Evolutionary conservation across 2,329 filamentous ascomycete genomes (phyloP), one percentile per base, ranked within the genome.

Genomic region (Apiospora aurea): DNA sequence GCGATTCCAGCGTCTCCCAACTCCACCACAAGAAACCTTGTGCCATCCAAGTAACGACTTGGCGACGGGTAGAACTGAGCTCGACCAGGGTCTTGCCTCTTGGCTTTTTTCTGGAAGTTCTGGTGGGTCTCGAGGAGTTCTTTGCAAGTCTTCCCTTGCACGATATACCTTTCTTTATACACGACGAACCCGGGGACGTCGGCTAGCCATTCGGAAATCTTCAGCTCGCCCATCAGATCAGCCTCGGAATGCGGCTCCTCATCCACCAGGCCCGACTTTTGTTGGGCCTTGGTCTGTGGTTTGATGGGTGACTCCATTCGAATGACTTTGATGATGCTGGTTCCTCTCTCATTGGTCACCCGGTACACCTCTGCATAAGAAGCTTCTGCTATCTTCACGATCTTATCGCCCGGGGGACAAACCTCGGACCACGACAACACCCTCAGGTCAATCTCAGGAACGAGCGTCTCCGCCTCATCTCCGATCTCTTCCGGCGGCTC

Each of bases 351-450:
- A 76, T 90, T 91, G 67, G 83, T 87, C 74, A 92, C 85, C 13
- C 89, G 88, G 75, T 91, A 92, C 13, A 92, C 89, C 77, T 92
- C 90, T 7, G 90, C 89, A 75, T 88, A 92, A 2, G 90, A 92
- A 6, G 90, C 90, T 78, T 92, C 90, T 13, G 90, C 90, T 69
- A 92, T 92, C 80, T 92, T 92, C 61, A 85, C 84, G 68, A 92
- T 89, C 47, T 80, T 79, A 76, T 88, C 86, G 21, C 83, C 85
- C 0, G 83, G 80, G 0, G 87, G 86, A 68, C 89, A 89, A 43
- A 92, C 83, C 70, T 91, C 88, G 43, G 84, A 80, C 90, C 90
- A 92, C 0, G 84, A 83, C 53, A 90, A 80, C 6, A 85, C 76
- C 4, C 85, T 83, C 21, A 88, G 79, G 10, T 75, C 75, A 8